phyloP scores from a whole-genome alignment of 306 rosid genomes.

The Vigna angularis region DNA sequence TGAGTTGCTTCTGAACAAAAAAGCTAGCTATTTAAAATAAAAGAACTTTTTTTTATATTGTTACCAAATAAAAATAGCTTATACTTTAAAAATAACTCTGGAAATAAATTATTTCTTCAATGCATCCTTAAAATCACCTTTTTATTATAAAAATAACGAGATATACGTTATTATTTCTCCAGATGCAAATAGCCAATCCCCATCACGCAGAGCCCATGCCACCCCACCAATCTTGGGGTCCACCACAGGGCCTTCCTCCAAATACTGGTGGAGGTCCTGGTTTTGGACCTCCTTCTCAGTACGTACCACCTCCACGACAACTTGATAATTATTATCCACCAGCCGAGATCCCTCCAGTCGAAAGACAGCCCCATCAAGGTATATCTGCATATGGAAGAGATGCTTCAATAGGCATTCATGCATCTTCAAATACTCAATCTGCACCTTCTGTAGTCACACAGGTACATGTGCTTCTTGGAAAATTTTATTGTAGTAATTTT shows the following conservation, averaged over 20 bases:
- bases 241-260: conserved; percentile 82
- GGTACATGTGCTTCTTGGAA: conserved; percentile 57
- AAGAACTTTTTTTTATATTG: not conserved
- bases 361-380: conserved; percentile 96
- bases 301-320: conserved; percentile 90
- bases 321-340: conserved; percentile 80
- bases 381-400: conserved; percentile 96
- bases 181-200: conserved; percentile 89
- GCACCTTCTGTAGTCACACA: conserved; percentile 86
- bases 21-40: not conserved
- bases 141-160: not conserved
- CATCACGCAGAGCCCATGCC: conserved; percentile 76
- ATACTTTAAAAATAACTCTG: not conserved
- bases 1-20: not conserved
- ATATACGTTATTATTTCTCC: conserved; percentile 39
- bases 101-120: not conserved
- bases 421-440: conserved; percentile 75
- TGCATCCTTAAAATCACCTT: not conserved
- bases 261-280: conserved; percentile 92
- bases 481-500: conserved; percentile 15
- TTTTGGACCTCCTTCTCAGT: conserved; percentile 75
- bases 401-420: conserved; percentile 69
- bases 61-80: not conserved
- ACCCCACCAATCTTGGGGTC: conserved; percentile 92
- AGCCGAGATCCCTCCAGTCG: conserved; percentile 78